Conservation (phyloP, 1,284 basidiomycete species). For the Ganoderma sinense region DNA sequence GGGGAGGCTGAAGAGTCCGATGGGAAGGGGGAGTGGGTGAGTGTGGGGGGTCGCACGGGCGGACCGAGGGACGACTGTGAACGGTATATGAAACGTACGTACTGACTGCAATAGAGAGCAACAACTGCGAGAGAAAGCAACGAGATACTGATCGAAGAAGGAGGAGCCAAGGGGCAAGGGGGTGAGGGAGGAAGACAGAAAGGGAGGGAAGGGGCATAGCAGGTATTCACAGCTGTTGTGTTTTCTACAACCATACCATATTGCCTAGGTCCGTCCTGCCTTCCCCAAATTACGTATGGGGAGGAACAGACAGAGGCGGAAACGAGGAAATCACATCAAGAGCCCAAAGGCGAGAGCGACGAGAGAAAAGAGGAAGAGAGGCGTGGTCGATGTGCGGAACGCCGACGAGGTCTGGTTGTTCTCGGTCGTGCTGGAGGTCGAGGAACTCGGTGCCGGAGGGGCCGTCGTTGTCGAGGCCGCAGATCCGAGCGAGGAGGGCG, state of each 20-base stretch:
- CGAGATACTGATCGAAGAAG: neutral
- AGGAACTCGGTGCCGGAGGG: neutral
- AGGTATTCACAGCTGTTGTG: neutral
- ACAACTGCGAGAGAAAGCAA: neutral
- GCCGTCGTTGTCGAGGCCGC: neutral
- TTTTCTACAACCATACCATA: slow-evolving; percentile 1
- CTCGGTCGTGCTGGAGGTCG: neutral
- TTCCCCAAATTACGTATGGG: neutral
- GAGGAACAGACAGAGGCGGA: neutral
- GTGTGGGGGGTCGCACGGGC: neutral
- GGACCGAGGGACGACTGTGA: neutral
- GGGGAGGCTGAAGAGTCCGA: neutral
- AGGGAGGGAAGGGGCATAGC: neutral
- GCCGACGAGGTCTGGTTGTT: neutral
- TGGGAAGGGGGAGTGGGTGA: too few relatives aligned
- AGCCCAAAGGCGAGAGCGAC: slow-evolving; percentile 10
- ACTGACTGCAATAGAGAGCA: neutral
- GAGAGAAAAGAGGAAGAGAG: slow-evolving; percentile 12
- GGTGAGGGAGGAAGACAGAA: neutral
- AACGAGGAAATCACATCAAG: slow-evolving; percentile 5
- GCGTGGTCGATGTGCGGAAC: neutral
- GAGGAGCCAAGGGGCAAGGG: neutral
- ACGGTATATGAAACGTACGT: neutral
- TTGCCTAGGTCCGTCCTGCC: neutral
- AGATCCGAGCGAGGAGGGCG: neutral